These are phyloP conservation scores for Dactylonectria estremocensis DNA, from an alignment of 2,329 filamentous ascomycete species.

Conservation along the genomic window DNA sequence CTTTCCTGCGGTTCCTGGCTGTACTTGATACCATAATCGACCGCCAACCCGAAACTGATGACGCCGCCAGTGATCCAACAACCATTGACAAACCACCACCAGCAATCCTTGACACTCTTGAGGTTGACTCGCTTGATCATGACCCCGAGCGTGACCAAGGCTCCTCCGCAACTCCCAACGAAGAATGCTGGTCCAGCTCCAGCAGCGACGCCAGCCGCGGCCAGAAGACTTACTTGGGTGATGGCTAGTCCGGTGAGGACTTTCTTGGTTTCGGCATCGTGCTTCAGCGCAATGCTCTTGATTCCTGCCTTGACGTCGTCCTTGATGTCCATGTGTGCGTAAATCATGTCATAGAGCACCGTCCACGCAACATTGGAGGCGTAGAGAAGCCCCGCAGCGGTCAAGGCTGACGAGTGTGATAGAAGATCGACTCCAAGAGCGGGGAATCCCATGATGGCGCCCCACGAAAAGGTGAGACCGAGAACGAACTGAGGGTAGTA, in stretches of 20 bases:
- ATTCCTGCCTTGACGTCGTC: slow-evolving; percentile 90
- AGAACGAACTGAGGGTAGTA: slow-evolving; percentile 90
- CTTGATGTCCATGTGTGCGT: slow-evolving; percentile 92
- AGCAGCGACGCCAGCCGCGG: slow-evolving; percentile 76
- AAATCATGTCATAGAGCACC: slow-evolving; percentile 92
- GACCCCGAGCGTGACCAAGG: slow-evolving; percentile 70
- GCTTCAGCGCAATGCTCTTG: slow-evolving; percentile 88
- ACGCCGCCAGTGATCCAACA: slow-evolving; percentile 78
- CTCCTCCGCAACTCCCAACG: slow-evolving; percentile 76
- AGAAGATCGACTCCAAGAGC: slow-evolving; percentile 85
- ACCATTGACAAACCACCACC: slow-evolving; percentile 84
- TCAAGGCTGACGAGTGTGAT: slow-evolving; percentile 72
- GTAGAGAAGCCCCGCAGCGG: slow-evolving; percentile 80
- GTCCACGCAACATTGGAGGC: slow-evolving; percentile 89
- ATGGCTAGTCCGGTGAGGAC: slow-evolving; percentile 80
- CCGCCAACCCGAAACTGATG: slow-evolving; percentile 71
- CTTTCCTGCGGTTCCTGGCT: slow-evolving; percentile 48
- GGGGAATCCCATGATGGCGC: slow-evolving; percentile 89
- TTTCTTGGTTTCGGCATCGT: slow-evolving; percentile 82
- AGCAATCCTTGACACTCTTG: slow-evolving; percentile 77
- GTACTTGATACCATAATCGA: slow-evolving; percentile 72
- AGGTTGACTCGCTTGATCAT: slow-evolving; percentile 80
- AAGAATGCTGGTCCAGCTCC: slow-evolving; percentile 81
- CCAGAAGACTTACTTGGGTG: slow-evolving; percentile 78
- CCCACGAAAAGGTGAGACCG: slow-evolving; percentile 90